Conservation (phyloP, 306 rosid genomes). For the Spatholobus suberectus region DNA sequence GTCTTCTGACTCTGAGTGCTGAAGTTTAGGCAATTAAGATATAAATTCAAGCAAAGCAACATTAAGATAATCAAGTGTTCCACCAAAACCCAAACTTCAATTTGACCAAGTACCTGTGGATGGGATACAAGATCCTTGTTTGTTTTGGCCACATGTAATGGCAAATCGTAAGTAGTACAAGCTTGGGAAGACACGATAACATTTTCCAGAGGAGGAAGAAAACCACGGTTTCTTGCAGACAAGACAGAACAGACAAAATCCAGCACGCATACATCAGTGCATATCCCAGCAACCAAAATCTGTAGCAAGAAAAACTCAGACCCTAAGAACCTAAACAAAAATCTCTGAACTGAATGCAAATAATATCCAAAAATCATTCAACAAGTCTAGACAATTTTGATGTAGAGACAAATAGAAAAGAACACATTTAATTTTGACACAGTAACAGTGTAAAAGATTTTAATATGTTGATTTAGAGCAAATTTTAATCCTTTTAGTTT, state of each 20-base stretch:
- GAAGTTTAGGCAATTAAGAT: not conserved
- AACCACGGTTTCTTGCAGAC: constrained; percentile 73
- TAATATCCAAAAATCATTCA: constrained; percentile 2
- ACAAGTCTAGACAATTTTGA: constrained; percentile 24
- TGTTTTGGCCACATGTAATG: constrained; percentile 67
- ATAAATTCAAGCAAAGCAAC: not conserved
- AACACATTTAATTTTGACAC: not conserved
- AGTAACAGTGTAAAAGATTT: not conserved
- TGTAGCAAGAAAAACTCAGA: constrained; percentile 41
- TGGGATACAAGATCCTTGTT: constrained; percentile 68
- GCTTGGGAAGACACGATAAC: constrained; percentile 81
- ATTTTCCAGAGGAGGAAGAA: constrained; percentile 80
- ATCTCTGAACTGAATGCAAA: not conserved
- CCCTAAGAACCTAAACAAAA: constrained; percentile 25
- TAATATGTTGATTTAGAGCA: not conserved
- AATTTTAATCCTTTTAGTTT: not conserved
- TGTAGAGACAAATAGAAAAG: not conserved
- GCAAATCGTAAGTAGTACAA: constrained; percentile 86
- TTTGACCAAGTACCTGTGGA: constrained; percentile 72
- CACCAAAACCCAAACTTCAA: constrained; percentile 15
- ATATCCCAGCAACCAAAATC: constrained; percentile 88
- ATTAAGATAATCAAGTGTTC: not conserved
- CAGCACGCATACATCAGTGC: constrained; percentile 90
- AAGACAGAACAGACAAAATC: constrained; percentile 78
- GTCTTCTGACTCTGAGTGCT: not conserved